A percentile compares a stretch with the other conserved stretches of the same genome.
Evolutionary conservation across 306 rosid genomes (phyloP).

Genomic region (Calophaca sinica): DNA sequence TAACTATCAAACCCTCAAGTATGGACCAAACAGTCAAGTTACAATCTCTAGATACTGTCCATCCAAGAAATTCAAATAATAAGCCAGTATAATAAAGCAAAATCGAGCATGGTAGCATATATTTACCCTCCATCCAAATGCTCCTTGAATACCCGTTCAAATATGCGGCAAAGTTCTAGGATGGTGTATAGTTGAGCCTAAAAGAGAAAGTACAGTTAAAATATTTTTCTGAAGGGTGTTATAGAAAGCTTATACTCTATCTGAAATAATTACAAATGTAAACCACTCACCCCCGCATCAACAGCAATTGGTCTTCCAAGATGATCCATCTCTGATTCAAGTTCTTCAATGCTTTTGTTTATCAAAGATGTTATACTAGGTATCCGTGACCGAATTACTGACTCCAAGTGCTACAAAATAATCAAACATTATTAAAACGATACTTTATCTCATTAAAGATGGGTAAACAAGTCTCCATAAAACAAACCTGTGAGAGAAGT

Average conservation of each 20-base stretch:
- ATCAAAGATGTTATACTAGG: constrained; percentile 91
- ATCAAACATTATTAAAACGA: constrained; percentile 44
- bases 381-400: constrained; percentile 80
- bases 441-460: constrained; percentile 11
- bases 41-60: not conserved
- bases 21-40: constrained; percentile 26
- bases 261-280: constrained; percentile 28
- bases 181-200: constrained; percentile 95
- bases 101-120: constrained; percentile 28
- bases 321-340: constrained; percentile 94
- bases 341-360: constrained; percentile 93
- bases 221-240: constrained; percentile 26
- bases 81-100: constrained; percentile 12
- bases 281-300: constrained; percentile 93
- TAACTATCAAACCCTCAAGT: constrained; percentile 8
- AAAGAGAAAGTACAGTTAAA: constrained; percentile 36
- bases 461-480: constrained; percentile 1
- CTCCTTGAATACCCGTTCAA: constrained; percentile 95
- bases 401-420: constrained; percentile 80
- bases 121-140: constrained; percentile 98
- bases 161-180: constrained; percentile 94
- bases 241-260: constrained; percentile 5
- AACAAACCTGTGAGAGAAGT: constrained; percentile 87
- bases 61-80: constrained; percentile 36
- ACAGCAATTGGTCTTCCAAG: constrained; percentile 90